Conservation (phyloP, 805 yeast species). For the Teunomyces funiuensis region DNA sequence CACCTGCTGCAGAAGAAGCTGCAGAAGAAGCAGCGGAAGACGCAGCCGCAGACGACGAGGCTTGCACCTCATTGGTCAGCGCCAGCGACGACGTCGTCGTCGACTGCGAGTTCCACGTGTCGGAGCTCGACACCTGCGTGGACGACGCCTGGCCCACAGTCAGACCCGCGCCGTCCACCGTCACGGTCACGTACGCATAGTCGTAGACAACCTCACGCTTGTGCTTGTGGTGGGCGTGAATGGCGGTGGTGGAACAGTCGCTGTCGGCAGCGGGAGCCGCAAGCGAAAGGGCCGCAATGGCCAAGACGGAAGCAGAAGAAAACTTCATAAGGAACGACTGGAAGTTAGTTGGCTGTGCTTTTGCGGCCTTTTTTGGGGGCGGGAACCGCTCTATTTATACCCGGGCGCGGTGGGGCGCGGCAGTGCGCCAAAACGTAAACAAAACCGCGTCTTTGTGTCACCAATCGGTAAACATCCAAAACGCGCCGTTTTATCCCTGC, state of each 20-base stretch:
- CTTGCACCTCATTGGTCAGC: constrained; percentile 11
- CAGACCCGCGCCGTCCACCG: constrained; percentile 46
- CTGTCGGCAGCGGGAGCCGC: constrained; percentile 25
- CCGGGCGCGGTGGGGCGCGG: too few relatives aligned
- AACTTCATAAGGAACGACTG: constrained; percentile 23
- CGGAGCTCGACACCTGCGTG: constrained; percentile 14
- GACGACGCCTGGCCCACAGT: constrained; percentile 15
- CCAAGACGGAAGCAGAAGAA: constrained; percentile 17
- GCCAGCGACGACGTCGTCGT: constrained; percentile 16
- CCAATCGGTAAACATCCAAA: background rate
- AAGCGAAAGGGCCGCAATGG: constrained; percentile 19
- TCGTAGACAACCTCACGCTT: constrained; percentile 58
- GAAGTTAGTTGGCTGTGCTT: constrained; percentile 14
- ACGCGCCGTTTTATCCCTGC: too few relatives aligned
- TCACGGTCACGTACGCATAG: constrained; percentile 45
- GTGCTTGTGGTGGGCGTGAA: constrained; percentile 62
- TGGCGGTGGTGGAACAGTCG: constrained; percentile 42
- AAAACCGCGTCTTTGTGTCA: constrained; percentile 5
- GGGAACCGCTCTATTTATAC: background rate
- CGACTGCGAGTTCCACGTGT: constrained; percentile 9
- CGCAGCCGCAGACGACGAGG: constrained; percentile 18
- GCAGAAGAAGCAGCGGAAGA: constrained; percentile 14
- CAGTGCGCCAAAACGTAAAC: too few relatives aligned
- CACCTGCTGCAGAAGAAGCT: constrained; percentile 12
- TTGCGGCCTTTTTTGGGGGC: constrained; percentile 2